Conservation (phyloP, 2,329 filamentous ascomycete genomes). For the Nemania bipapillata region DNA sequence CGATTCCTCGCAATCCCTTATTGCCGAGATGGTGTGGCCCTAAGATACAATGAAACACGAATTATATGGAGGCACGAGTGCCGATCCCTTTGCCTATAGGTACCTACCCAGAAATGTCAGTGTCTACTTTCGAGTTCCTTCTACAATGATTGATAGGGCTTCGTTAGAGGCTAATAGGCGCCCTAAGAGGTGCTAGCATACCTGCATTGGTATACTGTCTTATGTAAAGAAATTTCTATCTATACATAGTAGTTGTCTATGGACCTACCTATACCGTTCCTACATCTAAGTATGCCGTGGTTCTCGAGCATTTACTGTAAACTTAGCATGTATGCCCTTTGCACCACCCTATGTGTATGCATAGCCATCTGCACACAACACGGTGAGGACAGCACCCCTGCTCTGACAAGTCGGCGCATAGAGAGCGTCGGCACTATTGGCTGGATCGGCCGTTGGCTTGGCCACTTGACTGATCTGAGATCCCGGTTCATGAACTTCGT, state of each 20-base stretch:
- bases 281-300: slow-evolving; percentile 3
- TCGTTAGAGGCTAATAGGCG: slow-evolving; percentile 27
- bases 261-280: slow-evolving; percentile 38
- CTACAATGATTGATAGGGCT: slow-evolving; percentile 28
- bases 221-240: slow-evolving; percentile 37
- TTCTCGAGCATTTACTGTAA: slow-evolving; percentile 21
- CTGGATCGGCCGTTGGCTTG: slow-evolving; percentile 46
- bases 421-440: slow-evolving; percentile 43
- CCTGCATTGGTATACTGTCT: slow-evolving; percentile 4
- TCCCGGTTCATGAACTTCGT: slow-evolving; percentile 45
- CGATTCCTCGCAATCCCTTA: slow-evolving; percentile 21
- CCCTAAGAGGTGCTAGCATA: slow-evolving; percentile 3
- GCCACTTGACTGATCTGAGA: slow-evolving; percentile 50
- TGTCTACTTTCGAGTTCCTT: slow-evolving; percentile 19
- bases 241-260: slow-evolving; percentile 36
- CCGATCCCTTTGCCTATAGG: slow-evolving; percentile 41
- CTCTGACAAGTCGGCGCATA: slow-evolving; percentile 49
- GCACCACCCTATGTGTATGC: slow-evolving; percentile 45
- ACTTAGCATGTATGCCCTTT: slow-evolving; percentile 27
- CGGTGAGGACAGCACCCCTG: slow-evolving; percentile 46
- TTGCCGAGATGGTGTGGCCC: slow-evolving; percentile 44
- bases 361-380: slow-evolving; percentile 43
- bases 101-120: not conserved
- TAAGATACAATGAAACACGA: slow-evolving; percentile 49
- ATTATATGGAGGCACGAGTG: slow-evolving; percentile 43